Percentiles rank a stretch among this genome's conserved stretches.
Evolutionary conservation across 495 filamentous ascomycete species (phyloP).

Genomic region (Chaetomium fimeti): DNA sequence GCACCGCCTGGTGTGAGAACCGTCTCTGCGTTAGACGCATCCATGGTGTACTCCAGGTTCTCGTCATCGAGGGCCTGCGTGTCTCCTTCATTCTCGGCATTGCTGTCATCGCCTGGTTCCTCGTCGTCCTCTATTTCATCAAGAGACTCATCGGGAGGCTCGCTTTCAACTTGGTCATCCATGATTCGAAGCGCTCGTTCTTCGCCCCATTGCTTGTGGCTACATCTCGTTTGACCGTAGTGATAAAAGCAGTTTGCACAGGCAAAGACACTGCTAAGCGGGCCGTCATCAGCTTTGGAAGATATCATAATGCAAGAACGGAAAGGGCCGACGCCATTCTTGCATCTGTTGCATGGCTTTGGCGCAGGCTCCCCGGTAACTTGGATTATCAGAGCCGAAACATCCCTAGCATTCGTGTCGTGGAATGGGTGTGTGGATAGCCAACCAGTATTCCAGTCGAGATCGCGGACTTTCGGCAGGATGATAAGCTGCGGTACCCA

Average conservation of each 20-base stretch:
- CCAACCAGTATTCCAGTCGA: slow-evolving; percentile 27
- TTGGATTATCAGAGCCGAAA: slow-evolving; percentile 37
- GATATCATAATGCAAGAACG: slow-evolving; percentile 36
- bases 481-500: slow-evolving; percentile 23
- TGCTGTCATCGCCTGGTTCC: not conserved
- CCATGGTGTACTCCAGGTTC: not conserved
- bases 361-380: slow-evolving; percentile 32
- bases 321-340: slow-evolving; percentile 33
- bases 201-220: slow-evolving; percentile 30
- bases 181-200: slow-evolving; percentile 19
- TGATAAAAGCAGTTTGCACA: slow-evolving; percentile 43
- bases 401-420: slow-evolving; percentile 30
- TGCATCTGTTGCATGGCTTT: slow-evolving; percentile 29
- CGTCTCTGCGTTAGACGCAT: not conserved
- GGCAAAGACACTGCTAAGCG: slow-evolving; percentile 19
- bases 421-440: slow-evolving; percentile 21
- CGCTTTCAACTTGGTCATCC: not conserved
- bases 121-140: not conserved
- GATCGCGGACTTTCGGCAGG: slow-evolving; percentile 30
- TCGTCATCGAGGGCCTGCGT: not conserved
- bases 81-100: not conserved
- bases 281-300: slow-evolving; percentile 6
- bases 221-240: slow-evolving; percentile 32
- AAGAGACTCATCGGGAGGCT: not conserved
- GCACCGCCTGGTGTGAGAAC: not conserved